Conservation (phyloP, 768 basidiomycete species). For the Russula earlei region DNA sequence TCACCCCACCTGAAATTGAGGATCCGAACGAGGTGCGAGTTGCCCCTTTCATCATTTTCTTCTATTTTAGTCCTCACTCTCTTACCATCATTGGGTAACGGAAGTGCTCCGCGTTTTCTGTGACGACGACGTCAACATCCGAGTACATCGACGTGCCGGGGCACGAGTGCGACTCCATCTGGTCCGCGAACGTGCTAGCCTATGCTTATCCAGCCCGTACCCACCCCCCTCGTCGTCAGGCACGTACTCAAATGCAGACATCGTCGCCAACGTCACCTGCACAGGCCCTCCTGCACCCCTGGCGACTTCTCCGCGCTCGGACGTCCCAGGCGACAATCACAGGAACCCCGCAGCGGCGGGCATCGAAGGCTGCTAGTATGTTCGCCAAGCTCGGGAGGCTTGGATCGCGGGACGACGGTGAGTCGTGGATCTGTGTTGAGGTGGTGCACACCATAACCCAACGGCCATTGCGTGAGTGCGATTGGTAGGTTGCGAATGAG, state of each 20-base stretch:
- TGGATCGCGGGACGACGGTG: slow-evolving; percentile 19
- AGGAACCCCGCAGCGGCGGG: slow-evolving; percentile 14
- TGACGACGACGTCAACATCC: slow-evolving; percentile 31
- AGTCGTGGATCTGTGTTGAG: slow-evolving; percentile 27
- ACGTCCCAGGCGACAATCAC: slow-evolving; percentile 8
- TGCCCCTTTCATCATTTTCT: not conserved
- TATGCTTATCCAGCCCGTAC: slow-evolving; percentile 9
- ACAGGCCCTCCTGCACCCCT: slow-evolving; percentile 17
- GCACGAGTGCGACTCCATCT: slow-evolving; percentile 12
- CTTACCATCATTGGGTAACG: not conserved
- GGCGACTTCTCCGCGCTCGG: slow-evolving; percentile 12
- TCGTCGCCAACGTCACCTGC: slow-evolving; percentile 21
- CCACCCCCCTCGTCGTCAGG: too few relatives aligned
- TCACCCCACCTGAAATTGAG: slow-evolving; percentile 5
- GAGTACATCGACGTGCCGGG: slow-evolving; percentile 27
- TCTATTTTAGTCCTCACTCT: not conserved
- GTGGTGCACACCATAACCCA: slow-evolving; percentile 26
- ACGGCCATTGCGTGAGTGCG: slow-evolving; percentile 19
- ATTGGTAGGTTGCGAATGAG: not conserved
- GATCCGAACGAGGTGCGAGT: slow-evolving; percentile 16
- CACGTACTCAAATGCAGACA: slow-evolving; percentile 2
- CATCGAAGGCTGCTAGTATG: slow-evolving; percentile 21
- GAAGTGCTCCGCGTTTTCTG: slow-evolving; percentile 29
- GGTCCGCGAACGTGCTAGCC: slow-evolving; percentile 15
- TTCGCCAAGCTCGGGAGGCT: slow-evolving; percentile 19